Base-by-base conservation (phyloP, 192 early-diverging fungal species). In the Jimgerdemannia lactiflua region DNA sequence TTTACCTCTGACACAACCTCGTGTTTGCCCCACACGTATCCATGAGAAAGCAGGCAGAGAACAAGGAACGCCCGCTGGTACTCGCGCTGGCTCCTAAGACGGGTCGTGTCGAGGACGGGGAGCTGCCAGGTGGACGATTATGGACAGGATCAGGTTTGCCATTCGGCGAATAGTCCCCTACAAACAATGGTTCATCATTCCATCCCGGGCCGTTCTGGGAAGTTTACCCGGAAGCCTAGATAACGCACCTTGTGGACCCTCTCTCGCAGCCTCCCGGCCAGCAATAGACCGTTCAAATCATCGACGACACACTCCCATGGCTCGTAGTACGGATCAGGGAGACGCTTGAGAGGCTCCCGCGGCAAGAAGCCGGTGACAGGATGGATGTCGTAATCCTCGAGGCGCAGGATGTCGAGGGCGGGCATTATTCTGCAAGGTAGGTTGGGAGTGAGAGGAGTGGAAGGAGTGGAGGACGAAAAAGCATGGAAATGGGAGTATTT, bases 11-110 rank as follows among this genome's bases (percentile, higher is more conserved):
- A 89, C 39, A 85, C 85, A 39, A 82, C 81, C 54, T 94, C 92
- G 71, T 92, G 91, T 67, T 95, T 92, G 20, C 96, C 94, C 95
- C 95, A 96, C 4, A 99, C 90, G 81, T 93, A 97, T 14, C 92
- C 94, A 74, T 98, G 96, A 4, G 93, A 94, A 68, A 99, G 84
- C 79, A 96, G 93, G 43, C 92, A 93, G 17, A 98, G 84, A 40
- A 98, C 87, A 39, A 93, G 75, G 75, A 94, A 98, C n/a, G 93
- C 96, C 66, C 97, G 86, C 71, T 91, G 89, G 77, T 90, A 92
- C 83, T 98, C 96, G 65, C 89, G 84, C 65, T 82, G 78, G 3
- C 85, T 90, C 49, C 77, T 72, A 42, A 96, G 87, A 7, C 76
- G 84, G 64, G 79, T 81, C 3, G 88, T 87, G 77, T 89, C 85